Conservation (phyloP, 2,329 filamentous ascomycete species). For the Sporothrix dimorphospora region DNA sequence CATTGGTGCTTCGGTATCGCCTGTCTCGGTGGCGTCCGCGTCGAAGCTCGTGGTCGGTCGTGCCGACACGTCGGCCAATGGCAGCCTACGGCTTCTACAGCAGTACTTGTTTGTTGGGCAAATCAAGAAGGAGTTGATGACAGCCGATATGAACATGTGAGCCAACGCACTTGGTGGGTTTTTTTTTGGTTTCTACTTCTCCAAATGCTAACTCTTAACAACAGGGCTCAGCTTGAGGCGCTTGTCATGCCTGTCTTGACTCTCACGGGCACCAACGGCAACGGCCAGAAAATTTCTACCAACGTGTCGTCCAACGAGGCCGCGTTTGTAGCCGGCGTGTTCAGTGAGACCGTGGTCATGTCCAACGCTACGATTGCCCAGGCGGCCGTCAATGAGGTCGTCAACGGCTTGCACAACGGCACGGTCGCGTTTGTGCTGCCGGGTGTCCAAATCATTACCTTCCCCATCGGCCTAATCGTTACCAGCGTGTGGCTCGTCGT, state of each 20-base stretch:
- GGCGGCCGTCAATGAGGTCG: conserved; percentile 53
- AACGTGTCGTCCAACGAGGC: conserved; percentile 72
- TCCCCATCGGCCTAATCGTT: conserved; percentile 71
- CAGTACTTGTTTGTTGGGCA: conserved; percentile 70
- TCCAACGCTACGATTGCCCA: conserved; percentile 55
- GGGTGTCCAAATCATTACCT: conserved; percentile 68
- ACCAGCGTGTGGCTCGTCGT: conserved; percentile 64
- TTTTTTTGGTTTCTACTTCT: not conserved
- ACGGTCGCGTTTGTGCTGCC: conserved; percentile 69
- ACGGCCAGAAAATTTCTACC: conserved; percentile 59
- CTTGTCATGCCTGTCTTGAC: conserved; percentile 70
- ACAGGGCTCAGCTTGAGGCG: conserved; percentile 61
- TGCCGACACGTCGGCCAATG: conserved; percentile 29
- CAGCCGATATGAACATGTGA: conserved; percentile 62
- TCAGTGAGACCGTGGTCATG: conserved; percentile 60
- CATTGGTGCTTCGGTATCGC: conserved; percentile 56
- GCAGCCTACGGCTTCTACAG: conserved; percentile 54
- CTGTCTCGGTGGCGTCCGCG: conserved; percentile 42
- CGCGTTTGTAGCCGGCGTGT: conserved; percentile 71
- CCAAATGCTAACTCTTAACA: not conserved
- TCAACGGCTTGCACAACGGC: conserved; percentile 51
- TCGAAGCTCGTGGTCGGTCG: conserved; percentile 35
- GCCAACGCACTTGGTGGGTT: conserved; percentile 38
- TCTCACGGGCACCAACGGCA: conserved; percentile 60
- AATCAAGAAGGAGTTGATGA: conserved; percentile 62